A percentile compares a stretch with the other conserved stretches of the same genome.
phyloP scores from a whole-genome alignment of 768 basidiomycete species.

The Cystofilobasidium capitatum region DNA sequence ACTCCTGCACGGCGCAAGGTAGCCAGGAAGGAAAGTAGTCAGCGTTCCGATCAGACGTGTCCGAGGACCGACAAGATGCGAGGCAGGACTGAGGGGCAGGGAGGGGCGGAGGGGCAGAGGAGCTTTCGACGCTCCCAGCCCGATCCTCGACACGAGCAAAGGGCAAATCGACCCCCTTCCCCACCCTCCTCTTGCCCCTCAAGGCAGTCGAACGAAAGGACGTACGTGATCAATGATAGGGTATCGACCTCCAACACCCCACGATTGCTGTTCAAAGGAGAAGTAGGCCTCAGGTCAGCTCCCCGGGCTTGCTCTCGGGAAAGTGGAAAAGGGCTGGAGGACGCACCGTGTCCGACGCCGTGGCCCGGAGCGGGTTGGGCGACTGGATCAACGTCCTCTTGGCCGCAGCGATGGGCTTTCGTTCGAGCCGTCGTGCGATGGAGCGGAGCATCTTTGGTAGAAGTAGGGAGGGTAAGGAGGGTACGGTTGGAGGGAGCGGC shows the following conservation, averaged over 20 bases:
- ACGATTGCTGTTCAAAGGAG: conserved; percentile 7
- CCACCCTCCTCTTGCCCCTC: not conserved
- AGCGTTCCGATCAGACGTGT: not conserved
- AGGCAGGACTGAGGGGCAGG: not conserved
- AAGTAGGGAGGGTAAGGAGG: not conserved
- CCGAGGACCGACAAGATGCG: not conserved
- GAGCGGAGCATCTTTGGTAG: conserved; percentile 19
- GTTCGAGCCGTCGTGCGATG: conserved; percentile 22
- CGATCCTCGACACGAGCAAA: not conserved
- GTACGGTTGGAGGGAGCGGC: no score
- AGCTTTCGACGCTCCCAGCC: not conserved
- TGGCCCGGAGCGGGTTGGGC: conserved; percentile 24
- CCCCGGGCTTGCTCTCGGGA: not conserved
- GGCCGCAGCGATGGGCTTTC: conserved; percentile 4
- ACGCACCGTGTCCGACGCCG: conserved; percentile 6
- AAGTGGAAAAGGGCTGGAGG: no score
- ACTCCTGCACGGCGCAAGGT: conserved; percentile 43
- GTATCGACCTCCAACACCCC: conserved; percentile 57
- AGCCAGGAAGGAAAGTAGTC: conserved; percentile 3
- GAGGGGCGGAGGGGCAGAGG: not conserved
- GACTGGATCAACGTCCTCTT: conserved; percentile 16
- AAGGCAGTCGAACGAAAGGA: not conserved
- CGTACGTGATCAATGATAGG: conserved; percentile 90
- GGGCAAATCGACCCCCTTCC: conserved; percentile 23
- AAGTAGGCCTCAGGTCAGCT: no score